These are phyloP conservation scores for Cercospora sp. DNA, from an alignment of 2,329 filamentous ascomycete genomes.

Conservation along the genomic window DNA sequence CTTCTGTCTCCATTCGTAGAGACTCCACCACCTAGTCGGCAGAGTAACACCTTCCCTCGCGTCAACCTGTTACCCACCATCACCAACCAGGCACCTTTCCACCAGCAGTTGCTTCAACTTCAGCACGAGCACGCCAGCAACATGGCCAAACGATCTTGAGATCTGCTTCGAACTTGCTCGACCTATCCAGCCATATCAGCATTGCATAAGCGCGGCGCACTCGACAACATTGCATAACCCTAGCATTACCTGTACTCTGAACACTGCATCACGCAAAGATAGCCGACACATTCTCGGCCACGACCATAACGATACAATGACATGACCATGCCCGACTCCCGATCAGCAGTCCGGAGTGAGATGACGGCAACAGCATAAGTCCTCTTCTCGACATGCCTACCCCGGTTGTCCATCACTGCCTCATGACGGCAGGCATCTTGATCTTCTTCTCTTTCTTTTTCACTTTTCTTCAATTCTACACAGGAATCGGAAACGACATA, in stretches of 20 bases:
- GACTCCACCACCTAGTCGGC: constrained; percentile 37
- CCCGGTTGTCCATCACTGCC: constrained; percentile 7
- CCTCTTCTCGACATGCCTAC: constrained; percentile 21
- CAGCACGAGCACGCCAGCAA: constrained; percentile 27
- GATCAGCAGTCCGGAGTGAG: constrained; percentile 19
- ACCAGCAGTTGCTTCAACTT: constrained; percentile 36
- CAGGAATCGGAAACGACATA: constrained; percentile 5
- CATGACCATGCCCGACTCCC: constrained; percentile 26
- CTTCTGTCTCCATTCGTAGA: constrained; percentile 51
- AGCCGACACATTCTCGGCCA: constrained; percentile 22
- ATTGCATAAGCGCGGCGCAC: constrained; percentile 22
- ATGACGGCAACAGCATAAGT: constrained; percentile 22
- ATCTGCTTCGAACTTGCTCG: background rate
- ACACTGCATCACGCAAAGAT: constrained; percentile 20
- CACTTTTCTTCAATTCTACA: constrained; percentile 21
- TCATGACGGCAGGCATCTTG: background rate
- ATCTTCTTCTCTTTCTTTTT: constrained; percentile 11
- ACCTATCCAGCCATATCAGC: constrained; percentile 17
- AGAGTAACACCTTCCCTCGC: constrained; percentile 51
- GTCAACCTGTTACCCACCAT: constrained; percentile 35
- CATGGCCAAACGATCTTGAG: constrained; percentile 9
- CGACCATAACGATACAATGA: constrained; percentile 29
- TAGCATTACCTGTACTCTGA: constrained; percentile 24
- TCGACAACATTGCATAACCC: constrained; percentile 18
- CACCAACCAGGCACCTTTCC: constrained; percentile 35